Evolutionary conservation across 805 yeast genomes (phyloP), one percentile per base, ranked within the genome.

Genomic region (Yamadazyma tumulicola): DNA sequence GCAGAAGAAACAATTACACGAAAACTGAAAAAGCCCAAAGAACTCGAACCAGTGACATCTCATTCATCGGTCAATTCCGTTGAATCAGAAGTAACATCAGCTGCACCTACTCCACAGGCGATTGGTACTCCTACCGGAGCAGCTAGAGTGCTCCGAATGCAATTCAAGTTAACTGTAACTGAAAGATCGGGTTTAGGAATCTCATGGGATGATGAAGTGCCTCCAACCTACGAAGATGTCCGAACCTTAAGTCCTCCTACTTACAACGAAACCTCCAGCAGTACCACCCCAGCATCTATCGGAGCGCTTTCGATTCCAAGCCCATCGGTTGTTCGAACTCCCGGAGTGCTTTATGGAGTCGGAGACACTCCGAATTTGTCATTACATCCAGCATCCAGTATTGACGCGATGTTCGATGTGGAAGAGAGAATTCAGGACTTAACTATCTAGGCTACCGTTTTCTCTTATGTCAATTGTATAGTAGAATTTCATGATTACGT

Each of bases 151-250:
- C 66, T 93, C 41, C 67, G 97, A 45, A 93, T 93, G 97, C 96
- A 89, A 57, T 91, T 93, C 62, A 81, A 83, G 45, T 50, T 91
- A n/a, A 67, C 69, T 3, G 61, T 93, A 15, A 84, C 95, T 2
- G 97, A 89, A 54, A 70, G 97, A 40, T 82, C 95, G 0, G 99
- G 99, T 0, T 69, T 93, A 26, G 98, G 98, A 4, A 86, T 93
- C 19, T 84, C 97, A 0, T 93, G 98, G 97, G 97, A 91, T 59
- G 97, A 91, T 54, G 98, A 93, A 59, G 97, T 94, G 12, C 99
- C 99, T 2, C 99, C 99, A 1, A 84, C 88, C 14, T 93, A 93
- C 51, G 86, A 78, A 35, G 91, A 87, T 46, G 88, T 93, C 14
- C 69, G 78, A 19, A 78, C 94, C 0, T 67, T 86, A 27, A 78